phyloP scores from a whole-genome alignment of 2,329 filamentous ascomycete genomes.

The Ilyonectria mors-panacis region DNA sequence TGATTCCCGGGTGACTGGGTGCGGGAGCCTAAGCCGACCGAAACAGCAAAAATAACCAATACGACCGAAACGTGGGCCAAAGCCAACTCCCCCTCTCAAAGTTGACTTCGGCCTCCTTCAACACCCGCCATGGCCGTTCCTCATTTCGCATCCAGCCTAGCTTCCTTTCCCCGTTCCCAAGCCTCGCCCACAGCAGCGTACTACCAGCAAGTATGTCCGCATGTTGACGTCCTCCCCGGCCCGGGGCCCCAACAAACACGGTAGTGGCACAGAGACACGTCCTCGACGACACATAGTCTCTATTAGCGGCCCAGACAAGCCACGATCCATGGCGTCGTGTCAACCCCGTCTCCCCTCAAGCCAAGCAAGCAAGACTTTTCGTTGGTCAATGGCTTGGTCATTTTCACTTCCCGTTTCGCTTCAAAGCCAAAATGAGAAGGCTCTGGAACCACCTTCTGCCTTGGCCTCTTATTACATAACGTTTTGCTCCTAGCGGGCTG shows the following conservation, averaged over 20 bases:
- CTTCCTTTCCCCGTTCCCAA: slow-evolving; percentile 8
- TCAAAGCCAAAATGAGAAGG: slow-evolving; percentile 15
- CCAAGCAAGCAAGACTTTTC: slow-evolving; percentile 7
- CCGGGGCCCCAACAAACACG: slow-evolving; percentile 23
- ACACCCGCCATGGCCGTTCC: slow-evolving; percentile 4
- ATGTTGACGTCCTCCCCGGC: slow-evolving; percentile 14
- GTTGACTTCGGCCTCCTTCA: background rate
- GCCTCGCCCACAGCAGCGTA: background rate
- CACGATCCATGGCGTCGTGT: slow-evolving; percentile 4
- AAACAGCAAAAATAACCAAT: background rate
- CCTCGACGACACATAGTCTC: slow-evolving; percentile 19
- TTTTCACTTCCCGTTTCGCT: slow-evolving; percentile 20
- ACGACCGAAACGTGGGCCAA: background rate
- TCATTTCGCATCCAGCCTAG: slow-evolving; percentile 13
- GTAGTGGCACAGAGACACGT: slow-evolving; percentile 5
- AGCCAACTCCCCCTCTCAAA: slow-evolving; percentile 23
- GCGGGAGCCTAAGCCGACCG: background rate
- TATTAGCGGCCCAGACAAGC: slow-evolving; percentile 16
- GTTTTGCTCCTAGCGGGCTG: slow-evolving; percentile 44
- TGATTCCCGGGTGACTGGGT: slow-evolving; percentile 5
- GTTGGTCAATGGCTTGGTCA: slow-evolving; percentile 29
- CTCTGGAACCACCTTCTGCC: slow-evolving; percentile 19
- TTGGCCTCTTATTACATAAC: slow-evolving; percentile 43
- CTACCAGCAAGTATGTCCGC: background rate
- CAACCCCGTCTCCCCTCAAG: slow-evolving; percentile 1